Percentiles rank a stretch among this genome's conserved stretches.
Conservation (phyloP, 2,329 filamentous ascomycete species). For the Metarhizium humberi region DNA sequence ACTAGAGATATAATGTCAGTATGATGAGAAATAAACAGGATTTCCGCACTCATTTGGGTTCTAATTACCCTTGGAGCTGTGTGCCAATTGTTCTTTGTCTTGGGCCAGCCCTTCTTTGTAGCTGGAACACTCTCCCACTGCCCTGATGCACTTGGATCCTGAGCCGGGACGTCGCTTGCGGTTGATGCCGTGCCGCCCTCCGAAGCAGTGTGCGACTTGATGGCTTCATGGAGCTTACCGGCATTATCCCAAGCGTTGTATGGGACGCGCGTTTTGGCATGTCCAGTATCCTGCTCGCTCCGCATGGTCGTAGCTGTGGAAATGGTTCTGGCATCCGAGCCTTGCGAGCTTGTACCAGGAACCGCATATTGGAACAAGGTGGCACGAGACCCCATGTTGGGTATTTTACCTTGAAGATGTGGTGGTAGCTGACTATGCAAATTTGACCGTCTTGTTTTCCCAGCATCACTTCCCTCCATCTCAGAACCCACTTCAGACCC, state of each 20-base stretch:
- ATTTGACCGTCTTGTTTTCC: not conserved
- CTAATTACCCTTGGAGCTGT: slow-evolving; percentile 9
- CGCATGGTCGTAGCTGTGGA: slow-evolving; percentile 23
- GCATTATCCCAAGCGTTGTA: slow-evolving; percentile 24
- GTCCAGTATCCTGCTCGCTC: slow-evolving; percentile 5
- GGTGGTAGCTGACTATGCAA: not conserved
- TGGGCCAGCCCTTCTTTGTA: not conserved
- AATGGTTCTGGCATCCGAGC: slow-evolving; percentile 8
- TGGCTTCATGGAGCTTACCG: slow-evolving; percentile 12
- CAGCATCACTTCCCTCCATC: not conserved
- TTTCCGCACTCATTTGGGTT: not conserved
- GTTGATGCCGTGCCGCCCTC: slow-evolving; percentile 7
- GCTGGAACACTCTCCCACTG: not conserved
- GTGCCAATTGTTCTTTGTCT: slow-evolving; percentile 13
- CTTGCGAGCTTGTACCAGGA: not conserved
- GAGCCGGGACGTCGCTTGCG: not conserved
- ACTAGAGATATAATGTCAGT: not conserved
- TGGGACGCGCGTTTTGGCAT: not conserved
- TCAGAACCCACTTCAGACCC: not conserved
- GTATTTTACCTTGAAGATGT: not conserved
- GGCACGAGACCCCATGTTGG: not conserved
- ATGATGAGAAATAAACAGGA: not conserved
- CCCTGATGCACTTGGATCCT: not conserved
- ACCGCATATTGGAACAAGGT: not conserved
- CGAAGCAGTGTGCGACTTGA: slow-evolving; percentile 17